Percentiles rank a stretch among this genome's conserved stretches.
phyloP scores from a whole-genome alignment of 176 grass and related monocot genomes.

The Triticum dicoccoides region DNA sequence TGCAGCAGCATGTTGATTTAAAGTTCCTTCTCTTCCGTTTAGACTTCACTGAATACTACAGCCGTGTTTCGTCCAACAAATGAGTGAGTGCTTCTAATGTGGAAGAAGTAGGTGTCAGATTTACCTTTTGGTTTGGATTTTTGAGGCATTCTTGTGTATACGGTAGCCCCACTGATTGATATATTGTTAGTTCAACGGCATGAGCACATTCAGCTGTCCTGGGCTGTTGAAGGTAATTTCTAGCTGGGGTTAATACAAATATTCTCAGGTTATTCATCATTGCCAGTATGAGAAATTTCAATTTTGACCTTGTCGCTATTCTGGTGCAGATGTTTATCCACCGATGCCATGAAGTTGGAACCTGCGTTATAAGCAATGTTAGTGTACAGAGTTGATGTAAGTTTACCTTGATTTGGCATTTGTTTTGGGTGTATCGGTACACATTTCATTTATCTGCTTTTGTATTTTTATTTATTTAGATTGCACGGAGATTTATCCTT shows the following conservation, averaged over 20 bases:
- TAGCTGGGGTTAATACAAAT: not conserved
- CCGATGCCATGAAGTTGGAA: slow-evolving; percentile 13
- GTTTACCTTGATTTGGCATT: slow-evolving; percentile 25
- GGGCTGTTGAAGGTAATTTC: slow-evolving; percentile 14
- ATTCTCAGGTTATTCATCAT: not conserved
- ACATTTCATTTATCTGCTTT: slow-evolving; percentile 36
- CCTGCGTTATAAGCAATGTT: slow-evolving; percentile 1
- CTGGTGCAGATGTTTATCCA: slow-evolving; percentile 19
- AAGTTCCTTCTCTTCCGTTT: slow-evolving; percentile 95
- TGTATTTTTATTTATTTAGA: not conserved
- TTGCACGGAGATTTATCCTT: slow-evolving; percentile 25
- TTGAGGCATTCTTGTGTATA: slow-evolving; percentile 34
- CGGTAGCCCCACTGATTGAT: slow-evolving; percentile 21
- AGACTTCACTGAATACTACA: slow-evolving; percentile 96
- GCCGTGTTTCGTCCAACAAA: slow-evolving; percentile 47
- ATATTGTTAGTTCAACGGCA: slow-evolving; percentile 29
- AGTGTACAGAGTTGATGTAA: slow-evolving; percentile 40
- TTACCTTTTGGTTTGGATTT: slow-evolving; percentile 19
- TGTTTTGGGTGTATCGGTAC: slow-evolving; percentile 24
- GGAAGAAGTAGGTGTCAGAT: slow-evolving; percentile 36
- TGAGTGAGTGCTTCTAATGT: slow-evolving; percentile 34
- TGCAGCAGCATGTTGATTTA: slow-evolving; percentile 93
- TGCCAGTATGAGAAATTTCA: not conserved
- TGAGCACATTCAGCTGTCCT: not conserved
- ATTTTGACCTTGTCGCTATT: slow-evolving; percentile 15